Percentiles rank a stretch among this genome's conserved stretches.
These are phyloP conservation scores for Drechslerella coelobrocha DNA, from an alignment of 2,329 filamentous ascomycete genomes.

Conservation along the genomic window DNA sequence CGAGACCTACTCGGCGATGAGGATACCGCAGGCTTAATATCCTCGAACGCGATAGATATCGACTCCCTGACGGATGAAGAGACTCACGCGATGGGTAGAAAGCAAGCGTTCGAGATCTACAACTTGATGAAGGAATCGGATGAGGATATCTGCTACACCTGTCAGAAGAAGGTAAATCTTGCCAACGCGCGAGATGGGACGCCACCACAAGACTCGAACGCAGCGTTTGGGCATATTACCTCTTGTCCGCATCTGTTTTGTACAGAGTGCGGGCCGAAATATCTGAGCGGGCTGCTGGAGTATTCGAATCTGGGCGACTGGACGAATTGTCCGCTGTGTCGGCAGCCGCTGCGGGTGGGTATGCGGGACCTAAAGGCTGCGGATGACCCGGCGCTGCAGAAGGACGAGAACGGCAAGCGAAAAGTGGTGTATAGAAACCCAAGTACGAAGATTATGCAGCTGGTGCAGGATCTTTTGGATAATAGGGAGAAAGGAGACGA, in stretches of 20 bases:
- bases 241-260: conserved; percentile 89
- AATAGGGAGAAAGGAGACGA: conserved; percentile 70
- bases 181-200: conserved; percentile 65
- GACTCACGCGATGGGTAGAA: conserved; percentile 56
- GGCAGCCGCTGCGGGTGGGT: conserved; percentile 67
- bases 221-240: conserved; percentile 78
- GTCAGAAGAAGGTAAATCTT: conserved; percentile 70
- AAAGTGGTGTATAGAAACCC: conserved; percentile 78
- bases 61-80: conserved; percentile 73
- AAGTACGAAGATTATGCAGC: conserved; percentile 86
- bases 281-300: conserved; percentile 38
- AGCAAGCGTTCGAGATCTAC: conserved; percentile 81
- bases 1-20: conserved; percentile 85
- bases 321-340: conserved; percentile 71
- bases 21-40: conserved; percentile 62
- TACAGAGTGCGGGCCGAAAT: conserved; percentile 65
- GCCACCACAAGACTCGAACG: conserved; percentile 61
- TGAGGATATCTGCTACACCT: conserved; percentile 74
- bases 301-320: conserved; percentile 49
- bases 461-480: conserved; percentile 75
- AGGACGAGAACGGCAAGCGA: conserved; percentile 62
- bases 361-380: conserved; percentile 73
- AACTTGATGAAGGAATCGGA: conserved; percentile 82
- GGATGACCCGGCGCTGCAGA: conserved; percentile 59
- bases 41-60: conserved; percentile 74